Evolutionary conservation across 2,329 filamentous ascomycete genomes (phyloP), one percentile per base, ranked within the genome.

Genomic region (Phoma herbarum): DNA sequence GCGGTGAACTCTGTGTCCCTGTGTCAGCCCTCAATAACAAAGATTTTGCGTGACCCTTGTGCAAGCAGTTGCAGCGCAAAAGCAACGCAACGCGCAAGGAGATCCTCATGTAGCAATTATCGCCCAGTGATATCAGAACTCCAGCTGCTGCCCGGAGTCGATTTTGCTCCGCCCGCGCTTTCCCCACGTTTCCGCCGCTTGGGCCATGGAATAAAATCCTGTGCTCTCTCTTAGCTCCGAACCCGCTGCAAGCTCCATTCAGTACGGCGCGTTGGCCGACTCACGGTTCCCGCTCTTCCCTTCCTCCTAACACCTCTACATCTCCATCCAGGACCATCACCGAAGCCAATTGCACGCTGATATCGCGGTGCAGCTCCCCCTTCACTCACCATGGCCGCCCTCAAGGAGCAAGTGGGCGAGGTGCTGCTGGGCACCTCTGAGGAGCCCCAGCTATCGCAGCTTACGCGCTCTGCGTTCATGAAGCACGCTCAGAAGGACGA

Each of bases 401-500:
- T 96, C 76, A 96, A 92, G 82, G 92, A 93, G 81, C 86, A 77
- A 70, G 79, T 82, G 62, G 77, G 79, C 66, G 81, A 82, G 72
- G 77, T 86, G 69, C 84, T 97, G 69, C 80, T 95, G 60, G 92
- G 92, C 66, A 80, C 78, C 53, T 78, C 81, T 56, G 78, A 82
- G 35, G 83, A 83, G 68, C 79, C 84, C 28, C 84, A 90, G 76
- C 80, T 94, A 66, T 93, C 92, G 47, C 84, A 86, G 61, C 89
- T 93, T 77, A 88, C 89, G 64, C 91, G 88, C 79, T 83, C 87
- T 57, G 88, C 88, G 62, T 99, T 98, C 79, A 79, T 88, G 69
- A 86, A 86, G 73, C 84, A 93, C 82, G 92, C 95, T 39, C 80
- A 85, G 72, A 90, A 89, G 76, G 92, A 96, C 73, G 82, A 89